A percentile compares a stretch with the other conserved stretches of the same genome.
Conservation (phyloP, 371 early-diverging fungal species). For the Zopfochytrium polystomum region DNA sequence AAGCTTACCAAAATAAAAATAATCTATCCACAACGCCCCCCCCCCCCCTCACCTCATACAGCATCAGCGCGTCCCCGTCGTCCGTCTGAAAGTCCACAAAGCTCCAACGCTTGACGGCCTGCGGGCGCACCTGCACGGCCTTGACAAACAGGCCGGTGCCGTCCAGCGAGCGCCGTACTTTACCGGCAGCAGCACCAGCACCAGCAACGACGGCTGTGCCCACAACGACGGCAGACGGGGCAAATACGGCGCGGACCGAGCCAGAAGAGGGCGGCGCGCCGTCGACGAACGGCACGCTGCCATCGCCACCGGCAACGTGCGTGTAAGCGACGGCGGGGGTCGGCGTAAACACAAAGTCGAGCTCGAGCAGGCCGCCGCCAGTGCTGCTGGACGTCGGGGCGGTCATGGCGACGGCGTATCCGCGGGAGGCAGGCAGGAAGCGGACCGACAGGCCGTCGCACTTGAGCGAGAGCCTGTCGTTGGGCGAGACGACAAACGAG, state of each 20-base stretch:
- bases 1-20: no score
- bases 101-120: conserved; percentile 82
- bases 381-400: no score
- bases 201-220: conserved; percentile 73
- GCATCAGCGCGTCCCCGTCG: conserved; percentile 56
- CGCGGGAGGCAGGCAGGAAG: conserved; percentile 58
- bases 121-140: conserved; percentile 80
- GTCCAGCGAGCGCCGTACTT: no score
- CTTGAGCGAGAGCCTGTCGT: conserved; percentile 67
- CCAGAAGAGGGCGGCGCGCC: conserved; percentile 33
- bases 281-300: no score
- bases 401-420: no score
- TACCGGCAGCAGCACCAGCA: conserved; percentile 52
- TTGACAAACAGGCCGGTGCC: conserved; percentile 74
- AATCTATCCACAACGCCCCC: no score
- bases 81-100: conserved; percentile 65
- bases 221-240: conserved; percentile 70
- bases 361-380: no score
- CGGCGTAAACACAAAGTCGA: conserved; percentile 63
- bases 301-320: no score
- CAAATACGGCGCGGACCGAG: conserved; percentile 58
- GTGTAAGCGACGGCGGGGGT: conserved; percentile 47
- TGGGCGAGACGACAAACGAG: conserved; percentile 38
- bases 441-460: conserved; percentile 45
- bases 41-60: conserved; percentile 57